Evolutionary conservation across 306 rosid species (phyloP), one percentile per base, ranked within the genome.

Genomic region (Phaseolus lunatus): DNA sequence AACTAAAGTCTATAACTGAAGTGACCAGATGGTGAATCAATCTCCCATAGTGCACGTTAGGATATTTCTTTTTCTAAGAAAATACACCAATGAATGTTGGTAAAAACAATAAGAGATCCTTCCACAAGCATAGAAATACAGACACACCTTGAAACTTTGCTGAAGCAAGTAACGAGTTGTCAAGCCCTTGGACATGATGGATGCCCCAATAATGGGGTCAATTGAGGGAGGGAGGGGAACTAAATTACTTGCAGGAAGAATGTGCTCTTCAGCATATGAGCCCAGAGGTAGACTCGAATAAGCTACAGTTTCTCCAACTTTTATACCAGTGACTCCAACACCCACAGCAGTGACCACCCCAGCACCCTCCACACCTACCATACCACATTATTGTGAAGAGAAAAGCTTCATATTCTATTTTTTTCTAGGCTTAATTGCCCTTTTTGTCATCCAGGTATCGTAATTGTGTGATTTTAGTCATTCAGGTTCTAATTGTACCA

Each of bases 181-280:
- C 96, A 92, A 83, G 49, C 96, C 97, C 89, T 89, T 89, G 23
- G 83, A 79, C 64, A 90, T 4, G 59, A 92, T 26, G 15, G 97
- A 85, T 27, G 96, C 94, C 29, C 87, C 96, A 73, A 87, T 48
- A 61, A 71, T 56, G 33, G 97, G 96, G 85, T 85, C 90, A 72
- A 90, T 49, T 6, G 92, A 87, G 67, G 92, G 37, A 74, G 96
- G 97, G 66, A 92, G 86, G 13, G 96, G 87, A 14, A 90, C 91
- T 39, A 86, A 83, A 58, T 77, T 80, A 72, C 74, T 13, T 16
- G 91, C 96, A 26, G 90, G 97, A 89, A 92, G 89, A 73, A 92
- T 87, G 79, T 90, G 96, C 84, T 92, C 96, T 84, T 92, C 97
- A 9, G 92, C 85, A 70, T 92, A 92, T 61, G 96, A 87, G 7